phyloP scores from a whole-genome alignment of 2,329 filamentous ascomycete genomes.

The Chaetomium sp. region DNA sequence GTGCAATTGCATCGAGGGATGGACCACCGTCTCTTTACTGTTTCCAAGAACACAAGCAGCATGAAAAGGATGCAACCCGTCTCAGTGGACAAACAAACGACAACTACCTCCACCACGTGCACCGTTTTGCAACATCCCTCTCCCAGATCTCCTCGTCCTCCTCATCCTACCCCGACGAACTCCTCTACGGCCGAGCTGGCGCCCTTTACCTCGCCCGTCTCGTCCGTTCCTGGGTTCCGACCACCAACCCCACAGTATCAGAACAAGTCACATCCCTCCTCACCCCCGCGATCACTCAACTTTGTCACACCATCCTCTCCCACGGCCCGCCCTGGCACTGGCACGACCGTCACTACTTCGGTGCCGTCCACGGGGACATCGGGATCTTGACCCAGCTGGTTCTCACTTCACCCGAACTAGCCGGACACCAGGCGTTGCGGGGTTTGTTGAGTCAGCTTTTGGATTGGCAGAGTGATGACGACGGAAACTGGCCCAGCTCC shows the following conservation, averaged over 20 bases:
- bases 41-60: too few relatives aligned
- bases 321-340: conserved; percentile 52
- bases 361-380: conserved; percentile 61
- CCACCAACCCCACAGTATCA: conserved; percentile 40
- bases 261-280: conserved; percentile 27
- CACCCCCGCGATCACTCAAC: conserved; percentile 43
- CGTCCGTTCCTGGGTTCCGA: conserved; percentile 48
- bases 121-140: conserved; percentile 33
- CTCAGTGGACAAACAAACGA: background rate
- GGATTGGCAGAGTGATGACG: conserved; percentile 45
- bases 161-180: conserved; percentile 46
- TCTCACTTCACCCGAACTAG: conserved; percentile 48
- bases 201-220: conserved; percentile 62
- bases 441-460: conserved; percentile 49
- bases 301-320: conserved; percentile 55
- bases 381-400: conserved; percentile 67
- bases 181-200: conserved; percentile 61
- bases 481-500: conserved; percentile 26
- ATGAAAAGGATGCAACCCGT: too few relatives aligned
- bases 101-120: conserved; percentile 28
- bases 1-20: conserved; percentile 36
- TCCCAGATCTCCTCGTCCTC: conserved; percentile 33
- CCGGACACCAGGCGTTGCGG: conserved; percentile 41
- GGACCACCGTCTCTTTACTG: too few relatives aligned
- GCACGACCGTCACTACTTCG: conserved; percentile 56